Evolutionary conservation across 768 basidiomycete species (phyloP), one percentile per base, ranked within the genome.

Genomic region (Boletellus emodensis): DNA sequence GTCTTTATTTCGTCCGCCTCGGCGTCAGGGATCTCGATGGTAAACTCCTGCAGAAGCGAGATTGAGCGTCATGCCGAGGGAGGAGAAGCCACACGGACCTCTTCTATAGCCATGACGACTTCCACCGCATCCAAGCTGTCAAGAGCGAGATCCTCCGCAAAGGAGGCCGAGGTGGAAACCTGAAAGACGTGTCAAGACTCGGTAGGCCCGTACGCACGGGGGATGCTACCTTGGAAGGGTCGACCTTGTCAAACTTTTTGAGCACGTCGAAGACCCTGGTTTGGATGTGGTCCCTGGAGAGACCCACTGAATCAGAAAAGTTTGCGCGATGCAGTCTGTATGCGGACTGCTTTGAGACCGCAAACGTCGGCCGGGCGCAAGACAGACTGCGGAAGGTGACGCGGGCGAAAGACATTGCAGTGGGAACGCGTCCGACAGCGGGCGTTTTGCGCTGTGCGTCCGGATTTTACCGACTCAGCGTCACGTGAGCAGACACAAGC

Each of bases 61-160:
- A 7, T 49, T 18, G 46, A 48, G 45, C 35, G 15, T 48, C 52
- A 36, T 36, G 36, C 48, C 17, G 38, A 48, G 40, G 18, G n/a
- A 49, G 32, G 26, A 35, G 38, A 49, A 37, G 49, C 44, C 17
- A 34, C 20, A 22, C 55, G 45, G 59, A 83, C 87, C 82, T 94
- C 96, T 74, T 99, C 96, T 59, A 99, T 87, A 36, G 95, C 93
- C 94, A 99, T 96, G 61, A 98, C 90, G 24, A 97, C 94, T 70
- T 99, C 96, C 17, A 99, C 94, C 17, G 94, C 82, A 69, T 99
- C 96, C 66, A 99, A 75, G 61, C 94, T 97, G 72, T 99, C 96
- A 30, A 43, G 78, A 79, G 61, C 79, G 77, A 50, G 84, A 82
- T 36, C 72, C 77, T 64, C 52, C 78, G 38, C 83, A 82, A 67